phyloP scores from a whole-genome alignment of 2,329 filamentous ascomycete genomes.

The Torrubiellomyces zombiae region DNA sequence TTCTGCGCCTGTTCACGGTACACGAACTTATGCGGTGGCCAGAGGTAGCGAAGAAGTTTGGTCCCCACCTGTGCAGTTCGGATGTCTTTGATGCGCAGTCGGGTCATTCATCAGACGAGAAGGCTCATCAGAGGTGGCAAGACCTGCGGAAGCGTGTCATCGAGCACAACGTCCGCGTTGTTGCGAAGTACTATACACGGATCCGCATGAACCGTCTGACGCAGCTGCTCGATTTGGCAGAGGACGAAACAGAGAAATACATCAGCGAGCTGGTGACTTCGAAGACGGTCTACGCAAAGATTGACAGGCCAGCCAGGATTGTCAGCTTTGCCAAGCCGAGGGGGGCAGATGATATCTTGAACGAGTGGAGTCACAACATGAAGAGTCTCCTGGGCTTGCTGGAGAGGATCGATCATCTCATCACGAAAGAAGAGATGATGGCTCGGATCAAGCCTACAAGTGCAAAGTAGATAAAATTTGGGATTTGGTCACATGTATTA shows the following conservation, averaged over 20 bases:
- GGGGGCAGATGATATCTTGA: slow-evolving; percentile 88
- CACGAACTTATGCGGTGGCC: slow-evolving; percentile 98
- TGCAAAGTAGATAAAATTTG: slow-evolving; percentile 16
- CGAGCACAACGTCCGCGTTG: slow-evolving; percentile 94
- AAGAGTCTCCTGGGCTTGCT: slow-evolving; percentile 73
- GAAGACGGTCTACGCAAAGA: slow-evolving; percentile 96
- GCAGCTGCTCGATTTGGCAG: slow-evolving; percentile 75
- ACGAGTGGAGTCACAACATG: slow-evolving; percentile 98
- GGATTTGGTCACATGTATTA: slow-evolving; percentile 15
- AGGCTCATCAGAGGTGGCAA: slow-evolving; percentile 76
- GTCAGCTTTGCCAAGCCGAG: slow-evolving; percentile 91
- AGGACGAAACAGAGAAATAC: slow-evolving; percentile 97
- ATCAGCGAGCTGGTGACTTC: slow-evolving; percentile 92
- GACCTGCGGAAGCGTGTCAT: slow-evolving; percentile 96
- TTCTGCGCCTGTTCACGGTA: slow-evolving; percentile 88
- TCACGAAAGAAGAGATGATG: slow-evolving; percentile 99
- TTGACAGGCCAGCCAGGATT: slow-evolving; percentile 80
- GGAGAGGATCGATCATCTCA: slow-evolving; percentile 90
- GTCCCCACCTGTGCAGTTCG: slow-evolving; percentile 69
- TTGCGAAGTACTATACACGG: slow-evolving; percentile 97
- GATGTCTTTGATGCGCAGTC: slow-evolving; percentile 69
- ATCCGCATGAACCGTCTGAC: slow-evolving; percentile 86
- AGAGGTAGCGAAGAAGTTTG: slow-evolving; percentile 75
- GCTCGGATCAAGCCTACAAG: slow-evolving; percentile 66
- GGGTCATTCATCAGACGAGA: slow-evolving; percentile 53